Base-by-base conservation (phyloP, 1,284 basidiomycete species). In the Marasmius sp. region DNA sequence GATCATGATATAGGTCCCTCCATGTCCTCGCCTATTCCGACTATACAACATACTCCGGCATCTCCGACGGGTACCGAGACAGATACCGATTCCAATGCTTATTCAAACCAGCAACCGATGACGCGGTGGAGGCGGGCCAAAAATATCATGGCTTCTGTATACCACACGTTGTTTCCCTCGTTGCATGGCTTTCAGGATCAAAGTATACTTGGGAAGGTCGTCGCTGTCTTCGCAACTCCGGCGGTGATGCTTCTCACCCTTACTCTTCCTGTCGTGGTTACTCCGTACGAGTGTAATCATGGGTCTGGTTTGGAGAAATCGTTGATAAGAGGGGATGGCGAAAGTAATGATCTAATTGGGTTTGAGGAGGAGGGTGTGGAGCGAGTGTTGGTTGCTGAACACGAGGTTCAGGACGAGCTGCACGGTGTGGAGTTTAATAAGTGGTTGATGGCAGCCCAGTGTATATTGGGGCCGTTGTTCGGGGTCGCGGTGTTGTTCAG, bases 211-310 rank as follows among this genome's bases (percentile, higher is more conserved):
- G 92, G 91, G 4, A 88, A 88, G 74, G 75, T 92, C 18, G 89
- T 93, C 0, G 87, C 91, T 0, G 68, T 97, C 14, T 83, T 96
- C 60, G 94, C 94, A 7, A 88, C 89, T 0, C 97, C 97, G 0
- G 94, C 95, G 0, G 88, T 98, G 6, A 78, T 97, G 72, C 79
- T 83, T 11, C 80, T 99, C 57, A 98, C 95, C 0, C 69, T 98
- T 16, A 98, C 97, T 0, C 79, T 98, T 6, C 96, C 96, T 3
- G 95, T 98, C 4, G 93, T 95, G 41, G 85, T 91, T 22, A 87
- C 81, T n/a, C 81, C 84, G 3, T 86, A 88, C 67, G 75, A 81
- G 14, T 70, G 69, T 36, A 61, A 70, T 20, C 72, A 73, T 12
- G 67, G 68, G n/a, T 70, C 80, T 41, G 75, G 77, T 38, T 85